Evolutionary conservation across 2,329 filamentous ascomycete genomes (phyloP), one percentile per base, ranked within the genome.

Genomic region (Stagonosporopsis vannaccii): DNA sequence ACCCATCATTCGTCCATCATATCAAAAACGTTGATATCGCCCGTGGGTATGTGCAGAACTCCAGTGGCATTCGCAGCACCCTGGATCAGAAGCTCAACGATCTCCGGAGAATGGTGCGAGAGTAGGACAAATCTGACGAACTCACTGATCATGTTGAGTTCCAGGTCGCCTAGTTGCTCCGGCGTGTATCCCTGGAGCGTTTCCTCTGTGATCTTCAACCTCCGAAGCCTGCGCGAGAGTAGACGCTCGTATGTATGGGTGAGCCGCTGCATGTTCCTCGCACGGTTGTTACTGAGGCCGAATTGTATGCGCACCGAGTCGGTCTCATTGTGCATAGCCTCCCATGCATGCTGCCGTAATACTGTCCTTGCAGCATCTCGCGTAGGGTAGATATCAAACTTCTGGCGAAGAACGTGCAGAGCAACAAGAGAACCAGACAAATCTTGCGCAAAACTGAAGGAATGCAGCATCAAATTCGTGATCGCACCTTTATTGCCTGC

Each of bases 361-460:
- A 76, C 13, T n/a, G 70, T 67, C 6, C 52, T 30, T 1, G 47
- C 59, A 13, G 58, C 52, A 19, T 68, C 61, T 17, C 60, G 48
- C 0, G 66, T 65, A 5, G 73, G 72, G n/a, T 62, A 63, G 19
- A 75, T 65, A 39, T 58, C 51, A 35, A 76, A 68, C 1, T 58
- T 42, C 4, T 65, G 56, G 8, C 63, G 60, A 5, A 76, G 45
- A 9, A 70, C 64, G 51, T 75, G 70, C 23, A 76, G 43, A n/a
- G 73, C 68, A 15, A 76, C 59, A 8, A 77, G 68, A 5, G 69
- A 67, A n/a, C 74, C 75, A 13, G 68, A 55, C 1, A 75, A 55
- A 50, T 77, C 73, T 25, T 67, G 59, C 19, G 58, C 62, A 37
- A 68, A 72, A 56, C 69, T 70, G 60, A 76, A 76, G 56, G 72